Percentiles rank a stretch among this genome's conserved stretches.
Conservation (phyloP, 2,329 filamentous ascomycete genomes). For the Xylariaceae sp. region DNA sequence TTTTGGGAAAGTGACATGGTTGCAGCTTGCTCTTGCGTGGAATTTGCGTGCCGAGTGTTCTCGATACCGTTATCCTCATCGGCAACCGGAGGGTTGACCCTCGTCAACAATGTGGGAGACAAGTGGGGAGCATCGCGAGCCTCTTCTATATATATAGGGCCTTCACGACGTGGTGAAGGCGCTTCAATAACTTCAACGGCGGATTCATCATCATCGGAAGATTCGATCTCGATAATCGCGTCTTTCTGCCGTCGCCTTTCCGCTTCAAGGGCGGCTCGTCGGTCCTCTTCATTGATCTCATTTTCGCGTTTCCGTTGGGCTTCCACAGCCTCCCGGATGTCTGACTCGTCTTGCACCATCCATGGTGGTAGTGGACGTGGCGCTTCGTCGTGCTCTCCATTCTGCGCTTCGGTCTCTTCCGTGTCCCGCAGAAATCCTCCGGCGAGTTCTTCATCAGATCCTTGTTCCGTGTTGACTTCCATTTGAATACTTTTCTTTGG, state of each 20-base stretch:
- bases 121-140: constrained; percentile 1
- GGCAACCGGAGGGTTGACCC: constrained; percentile 23
- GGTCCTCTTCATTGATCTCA: constrained; percentile 67
- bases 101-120: constrained; percentile 28
- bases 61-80: constrained; percentile 13
- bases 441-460: constrained; percentile 31
- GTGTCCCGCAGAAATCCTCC: constrained; percentile 42
- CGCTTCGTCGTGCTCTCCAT: constrained; percentile 42
- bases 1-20: constrained; percentile 30
- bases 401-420: constrained; percentile 58
- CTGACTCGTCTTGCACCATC: constrained; percentile 63
- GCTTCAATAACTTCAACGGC: constrained; percentile 62
- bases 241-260: constrained; percentile 48
- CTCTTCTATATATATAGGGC: constrained; percentile 15
- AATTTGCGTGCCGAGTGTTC: constrained; percentile 17
- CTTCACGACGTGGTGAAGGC: constrained; percentile 41
- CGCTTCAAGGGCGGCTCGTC: constrained; percentile 59
- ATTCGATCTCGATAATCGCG: constrained; percentile 64
- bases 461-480: constrained; percentile 1
- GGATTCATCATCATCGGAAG: constrained; percentile 56
- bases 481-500: constrained; percentile 27
- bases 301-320: constrained; percentile 59
- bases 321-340: constrained; percentile 66
- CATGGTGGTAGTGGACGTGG: constrained; percentile 74
- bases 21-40: constrained; percentile 18